Evolutionary conservation across 1,284 basidiomycete species (phyloP), one percentile per base, ranked within the genome.

Genomic region (Cryptococcus jaspeensis): DNA sequence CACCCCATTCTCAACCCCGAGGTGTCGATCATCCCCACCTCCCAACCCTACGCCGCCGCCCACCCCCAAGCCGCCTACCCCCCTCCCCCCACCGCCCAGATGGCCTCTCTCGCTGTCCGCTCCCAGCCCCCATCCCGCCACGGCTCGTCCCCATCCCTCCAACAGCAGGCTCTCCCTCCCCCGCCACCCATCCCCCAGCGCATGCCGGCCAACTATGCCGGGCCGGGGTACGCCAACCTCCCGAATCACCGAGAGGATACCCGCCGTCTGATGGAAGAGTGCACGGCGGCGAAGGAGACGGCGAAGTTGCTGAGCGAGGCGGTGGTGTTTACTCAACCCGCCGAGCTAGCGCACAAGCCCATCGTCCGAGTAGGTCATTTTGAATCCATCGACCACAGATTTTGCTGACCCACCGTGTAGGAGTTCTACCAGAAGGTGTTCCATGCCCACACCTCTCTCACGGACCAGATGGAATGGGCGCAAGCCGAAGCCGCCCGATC

Each of bases 401-500:
- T 36, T 36, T 35, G 4, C 38, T 51, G 43, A 41, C 55, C n/a
- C 6, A 13, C 8, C 15, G 15, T 3, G 12, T 66, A 77, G 74
- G 75, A 79, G 60, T 76, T 79, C 55, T 75, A 79, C 59, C 54
- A 60, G 4, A 73, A 75, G 47, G 74, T 74, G 53, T 69, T 79
- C 60, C 58, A 65, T 2, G 73, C 72, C 28, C 75, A 78, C 50
- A 73, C 77, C 37, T 69, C 73, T 13, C 63, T 80, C 41, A 71
- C 72, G 0, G 69, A 71, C 37, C 78, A 80, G 57, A 74, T 80
- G 65, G 73, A 71, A 23, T 80, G 79, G 79, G 79, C 78, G 0
- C 72, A 76, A 52, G 73, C 77, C 0, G 75, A 79, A 58, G 79
- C 79, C 2, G 62, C 55, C 55, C 73, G 64, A 45, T 73, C 72